phyloP scores from a whole-genome alignment of 1,284 basidiomycete species.

The Sporisorium reilianum region DNA sequence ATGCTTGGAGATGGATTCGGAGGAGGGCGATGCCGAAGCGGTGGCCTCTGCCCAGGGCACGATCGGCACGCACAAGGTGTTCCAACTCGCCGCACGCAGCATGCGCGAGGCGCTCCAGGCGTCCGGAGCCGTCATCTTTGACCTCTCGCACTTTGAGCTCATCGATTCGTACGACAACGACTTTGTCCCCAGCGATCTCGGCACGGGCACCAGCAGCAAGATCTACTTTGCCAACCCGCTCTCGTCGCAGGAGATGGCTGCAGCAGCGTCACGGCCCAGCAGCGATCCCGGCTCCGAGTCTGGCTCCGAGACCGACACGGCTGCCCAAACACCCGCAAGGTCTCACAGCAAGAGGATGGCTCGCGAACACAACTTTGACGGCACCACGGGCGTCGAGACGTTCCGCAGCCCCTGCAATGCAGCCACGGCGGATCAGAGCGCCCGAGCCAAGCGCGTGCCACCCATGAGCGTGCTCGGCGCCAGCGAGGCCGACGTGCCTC shows the following conservation, averaged over 20 bases:
- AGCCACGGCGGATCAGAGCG: slow-evolving; percentile 26
- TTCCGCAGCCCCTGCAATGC: slow-evolving; percentile 33
- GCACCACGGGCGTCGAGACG: slow-evolving; percentile 48
- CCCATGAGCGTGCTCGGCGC: slow-evolving; percentile 64
- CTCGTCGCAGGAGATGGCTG: slow-evolving; percentile 16
- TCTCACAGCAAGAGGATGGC: slow-evolving; percentile 14
- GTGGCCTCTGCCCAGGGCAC: slow-evolving; percentile 30
- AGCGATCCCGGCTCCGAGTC: slow-evolving; percentile 1
- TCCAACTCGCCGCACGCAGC: slow-evolving; percentile 79
- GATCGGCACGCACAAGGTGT: slow-evolving; percentile 43
- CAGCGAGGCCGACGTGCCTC: slow-evolving; percentile 48
- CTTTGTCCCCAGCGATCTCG: slow-evolving; percentile 39
- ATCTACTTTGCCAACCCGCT: slow-evolving; percentile 60
- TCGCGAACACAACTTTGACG: slow-evolving; percentile 45
- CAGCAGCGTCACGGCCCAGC: slow-evolving; percentile 19
- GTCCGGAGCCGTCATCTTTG: slow-evolving; percentile 89
- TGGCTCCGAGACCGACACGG: slow-evolving; percentile 9
- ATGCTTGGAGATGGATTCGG: slow-evolving; percentile 87
- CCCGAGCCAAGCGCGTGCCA: slow-evolving; percentile 51
- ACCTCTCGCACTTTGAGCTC: slow-evolving; percentile 90
- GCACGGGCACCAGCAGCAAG: slow-evolving; percentile 63
- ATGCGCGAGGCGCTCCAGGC: slow-evolving; percentile 90
- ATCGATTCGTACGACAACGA: slow-evolving; percentile 80
- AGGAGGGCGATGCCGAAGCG: slow-evolving; percentile 43
- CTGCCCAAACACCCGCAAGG: slow-evolving; percentile 3